A percentile compares a stretch with the other conserved stretches of the same genome.
These are phyloP conservation scores for Filobasidium uniguttulatum DNA, from an alignment of 1,284 basidiomycete species.

Conservation along the genomic window DNA sequence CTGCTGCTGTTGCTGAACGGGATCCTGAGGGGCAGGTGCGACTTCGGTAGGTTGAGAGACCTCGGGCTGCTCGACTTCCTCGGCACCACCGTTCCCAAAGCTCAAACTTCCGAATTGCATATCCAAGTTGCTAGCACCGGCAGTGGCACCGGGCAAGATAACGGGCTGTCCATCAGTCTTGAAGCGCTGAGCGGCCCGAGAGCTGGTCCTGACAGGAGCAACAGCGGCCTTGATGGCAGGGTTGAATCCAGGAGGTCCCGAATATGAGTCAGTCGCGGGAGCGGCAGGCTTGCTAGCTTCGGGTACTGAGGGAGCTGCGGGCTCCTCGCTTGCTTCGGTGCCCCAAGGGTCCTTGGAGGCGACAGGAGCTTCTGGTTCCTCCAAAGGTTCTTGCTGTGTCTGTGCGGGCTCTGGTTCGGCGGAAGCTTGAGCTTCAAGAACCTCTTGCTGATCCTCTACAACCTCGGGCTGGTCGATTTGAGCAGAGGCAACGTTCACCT, in stretches of 20 bases:
- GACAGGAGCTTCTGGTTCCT: conserved; percentile 1
- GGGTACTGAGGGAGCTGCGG: conserved; percentile 8
- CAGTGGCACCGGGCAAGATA: conserved; percentile 30
- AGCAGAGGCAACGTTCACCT: conserved; percentile 10
- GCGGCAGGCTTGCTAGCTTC: conserved; percentile 5
- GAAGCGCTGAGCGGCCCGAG: conserved; percentile 32
- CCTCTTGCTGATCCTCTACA: conserved; percentile 1
- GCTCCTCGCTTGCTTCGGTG: conserved; percentile 4
- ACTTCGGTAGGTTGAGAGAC: not conserved
- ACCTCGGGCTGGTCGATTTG: conserved; percentile 12
- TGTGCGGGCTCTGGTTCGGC: conserved; percentile 12
- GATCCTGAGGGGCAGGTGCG: not conserved
- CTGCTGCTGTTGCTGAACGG: conserved; percentile 17
- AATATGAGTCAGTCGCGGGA: conserved; percentile 18
- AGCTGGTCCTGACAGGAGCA: conserved; percentile 28
- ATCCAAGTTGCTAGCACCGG: conserved; percentile 21
- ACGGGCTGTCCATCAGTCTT: conserved; percentile 37
- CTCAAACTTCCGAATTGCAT: conserved; percentile 38
- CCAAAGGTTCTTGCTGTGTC: conserved; percentile 9
- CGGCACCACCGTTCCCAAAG: conserved; percentile 30
- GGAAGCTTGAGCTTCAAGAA: not conserved
- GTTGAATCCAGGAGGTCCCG: conserved; percentile 38
- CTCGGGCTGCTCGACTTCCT: conserved; percentile 23
- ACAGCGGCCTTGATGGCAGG: conserved; percentile 20
- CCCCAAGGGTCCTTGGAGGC: conserved; percentile 11